Evolutionary conservation across 352 stramenopile genomes (phyloP), one percentile per base, ranked within the genome.

Genomic region (Phytopythium ostracodes): DNA sequence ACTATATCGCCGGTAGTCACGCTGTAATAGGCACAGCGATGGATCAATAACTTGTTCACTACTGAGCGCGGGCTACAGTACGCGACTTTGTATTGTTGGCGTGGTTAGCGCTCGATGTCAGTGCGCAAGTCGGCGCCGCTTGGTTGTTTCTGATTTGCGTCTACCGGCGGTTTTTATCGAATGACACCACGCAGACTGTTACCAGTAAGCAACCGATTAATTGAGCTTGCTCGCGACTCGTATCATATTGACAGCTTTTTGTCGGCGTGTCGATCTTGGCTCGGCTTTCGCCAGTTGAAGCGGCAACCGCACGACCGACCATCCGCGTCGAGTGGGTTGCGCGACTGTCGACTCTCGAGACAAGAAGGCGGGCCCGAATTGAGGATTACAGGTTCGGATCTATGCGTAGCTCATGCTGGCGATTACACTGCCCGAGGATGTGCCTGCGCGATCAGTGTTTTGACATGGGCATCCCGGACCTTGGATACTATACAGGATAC

Each of bases 231-330:
- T 14, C 42, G 3, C 25, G 17, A 5, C 20, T 47, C 20, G 20
- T 38, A 38, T 38, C 33, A 10, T 15, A 4, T 38, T 38, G 33
- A 14, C 33, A 2, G 33, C 33, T 38, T 38, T 38, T 10, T 38
- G 10, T 10, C 7, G 14, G 10, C 33, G 33, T 14, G 7, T 14
- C 20, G 42, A n/a, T 12, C 42, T 14, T n/a, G 20, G 20, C 20
- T 47, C 42, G 6, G 42, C 44, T 51, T 51, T 51, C 44, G 44
- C 44, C 25, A 51, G 44, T 31, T 51, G 44, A 31, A 49, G 18
- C 36, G 36, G 15, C 36, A 8, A 15, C 38, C 38, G 33, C 33
- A 15, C 33, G 14, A 44, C 2, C 38, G 15, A n/a, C 36, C 15
- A 18, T 44, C 15, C 4, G 20, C 42, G 42, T 47, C 42, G 20